A percentile compares a stretch with the other conserved stretches of the same genome.
Conservation (phyloP, 225 moss, liverwort and hornwort species). For the Polytrichum formosum region DNA sequence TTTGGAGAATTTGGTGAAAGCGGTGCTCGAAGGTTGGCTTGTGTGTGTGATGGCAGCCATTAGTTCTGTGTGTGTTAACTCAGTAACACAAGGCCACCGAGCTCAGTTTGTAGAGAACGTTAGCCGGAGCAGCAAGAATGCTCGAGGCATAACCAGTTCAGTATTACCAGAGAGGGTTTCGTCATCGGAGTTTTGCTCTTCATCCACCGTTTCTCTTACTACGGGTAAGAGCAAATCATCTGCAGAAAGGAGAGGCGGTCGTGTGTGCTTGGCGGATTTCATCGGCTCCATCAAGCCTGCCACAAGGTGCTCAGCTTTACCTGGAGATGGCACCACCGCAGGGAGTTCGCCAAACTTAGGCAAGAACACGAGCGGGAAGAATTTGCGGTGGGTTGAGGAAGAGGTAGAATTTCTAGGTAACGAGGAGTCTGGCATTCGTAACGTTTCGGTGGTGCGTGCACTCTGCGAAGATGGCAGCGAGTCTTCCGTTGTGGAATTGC, state of each 20-base stretch:
- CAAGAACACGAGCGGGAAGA: constrained; percentile 14
- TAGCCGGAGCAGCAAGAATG: constrained; percentile 2
- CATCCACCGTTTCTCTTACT: constrained; percentile 2
- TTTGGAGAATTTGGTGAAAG: not conserved
- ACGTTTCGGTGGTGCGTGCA: constrained; percentile 38
- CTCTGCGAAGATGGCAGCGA: constrained; percentile 11
- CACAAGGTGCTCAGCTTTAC: constrained; percentile 30
- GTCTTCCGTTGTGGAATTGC: constrained; percentile 14
- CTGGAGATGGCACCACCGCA: constrained; percentile 16
- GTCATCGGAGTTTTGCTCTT: constrained; percentile 14
- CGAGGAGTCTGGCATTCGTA: constrained; percentile 16
- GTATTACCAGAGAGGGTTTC: constrained; percentile 24
- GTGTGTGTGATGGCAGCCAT: constrained; percentile 35
- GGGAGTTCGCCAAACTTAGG: constrained; percentile 9
- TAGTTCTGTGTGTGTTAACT: constrained; percentile 20
- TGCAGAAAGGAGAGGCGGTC: not conserved
- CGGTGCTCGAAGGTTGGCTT: not conserved
- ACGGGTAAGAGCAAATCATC: constrained; percentile 9
- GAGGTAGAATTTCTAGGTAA: constrained; percentile 26
- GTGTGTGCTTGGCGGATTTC: constrained; percentile 6
- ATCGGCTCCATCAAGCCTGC: not conserved
- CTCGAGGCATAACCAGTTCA: constrained; percentile 23
- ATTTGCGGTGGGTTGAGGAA: constrained; percentile 49
- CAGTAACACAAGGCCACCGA: constrained; percentile 19
- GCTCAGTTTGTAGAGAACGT: constrained; percentile 8